Percentiles rank a stretch among this genome's conserved stretches.
Conservation (phyloP, 2,329 filamentous ascomycete genomes). For the Atkinsonella texensis region DNA sequence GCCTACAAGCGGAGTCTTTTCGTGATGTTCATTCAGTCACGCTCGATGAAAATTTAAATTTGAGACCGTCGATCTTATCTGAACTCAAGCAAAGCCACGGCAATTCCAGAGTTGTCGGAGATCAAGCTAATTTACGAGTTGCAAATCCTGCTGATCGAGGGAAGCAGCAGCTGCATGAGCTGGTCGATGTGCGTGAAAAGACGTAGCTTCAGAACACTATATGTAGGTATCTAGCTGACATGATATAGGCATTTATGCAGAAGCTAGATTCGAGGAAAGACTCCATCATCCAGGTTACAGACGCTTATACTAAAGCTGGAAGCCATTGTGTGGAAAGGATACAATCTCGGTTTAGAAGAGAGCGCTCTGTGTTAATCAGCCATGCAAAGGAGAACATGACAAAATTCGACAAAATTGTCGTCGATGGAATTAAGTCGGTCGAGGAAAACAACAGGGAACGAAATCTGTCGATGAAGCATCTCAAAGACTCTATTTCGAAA, state of each 20-base stretch:
- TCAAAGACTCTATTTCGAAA: not conserved
- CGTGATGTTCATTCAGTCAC: not conserved
- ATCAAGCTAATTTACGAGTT: not conserved
- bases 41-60: not conserved
- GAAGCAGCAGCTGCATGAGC: conserved; percentile 3
- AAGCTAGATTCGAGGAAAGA: conserved; percentile 2
- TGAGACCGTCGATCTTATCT: not conserved
- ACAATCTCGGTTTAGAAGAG: conserved; percentile 4
- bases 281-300: conserved; percentile 1
- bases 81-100: not conserved
- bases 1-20: not conserved
- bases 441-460: not conserved
- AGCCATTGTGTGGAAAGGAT: conserved; percentile 6
- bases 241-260: conserved; percentile 1
- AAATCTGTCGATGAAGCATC: not conserved
- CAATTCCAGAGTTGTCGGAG: not conserved
- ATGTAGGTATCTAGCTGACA: not conserved
- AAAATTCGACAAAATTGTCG: not conserved
- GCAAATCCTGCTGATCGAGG: not conserved
- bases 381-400: not conserved
- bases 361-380: not conserved
- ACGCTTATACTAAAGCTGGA: conserved; percentile 3
- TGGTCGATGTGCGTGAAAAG: conserved; percentile 4
- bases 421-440: not conserved
- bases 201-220: not conserved